phyloP scores from a whole-genome alignment of 75 land plant species.

The Sequoiadendron giganteum region DNA sequence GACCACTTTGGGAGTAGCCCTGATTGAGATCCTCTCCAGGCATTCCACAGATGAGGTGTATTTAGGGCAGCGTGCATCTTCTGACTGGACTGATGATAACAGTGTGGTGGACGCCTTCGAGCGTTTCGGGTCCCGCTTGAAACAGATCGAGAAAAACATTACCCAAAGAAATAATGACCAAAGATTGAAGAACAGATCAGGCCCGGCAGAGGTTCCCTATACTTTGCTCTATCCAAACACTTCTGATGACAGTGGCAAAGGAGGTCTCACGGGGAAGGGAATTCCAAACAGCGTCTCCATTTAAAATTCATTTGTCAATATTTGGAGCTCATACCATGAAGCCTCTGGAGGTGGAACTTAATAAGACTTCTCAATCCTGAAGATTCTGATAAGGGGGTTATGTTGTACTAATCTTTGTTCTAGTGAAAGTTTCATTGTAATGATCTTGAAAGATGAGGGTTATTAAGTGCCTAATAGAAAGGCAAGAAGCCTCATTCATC shows the following conservation, averaged over 20 bases:
- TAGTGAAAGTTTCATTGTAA: too few relatives aligned
- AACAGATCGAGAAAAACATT: slow-evolving; percentile 38
- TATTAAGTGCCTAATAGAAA: too few relatives aligned
- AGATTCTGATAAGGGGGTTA: too few relatives aligned
- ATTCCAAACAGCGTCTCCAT: slow-evolving; percentile 18
- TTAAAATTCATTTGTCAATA: not conserved
- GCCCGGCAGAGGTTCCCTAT: slow-evolving; percentile 4
- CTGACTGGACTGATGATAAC: slow-evolving; percentile 49
- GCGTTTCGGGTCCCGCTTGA: slow-evolving; percentile 27
- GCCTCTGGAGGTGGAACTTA: too few relatives aligned
- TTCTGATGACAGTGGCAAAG: not conserved
- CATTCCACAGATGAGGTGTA: slow-evolving; percentile 54
- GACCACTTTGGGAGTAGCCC: slow-evolving; percentile 36
- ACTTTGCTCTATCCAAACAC: slow-evolving; percentile 9
- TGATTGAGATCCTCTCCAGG: slow-evolving; percentile 28
- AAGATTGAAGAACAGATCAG: slow-evolving; percentile 9
- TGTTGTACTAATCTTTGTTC: too few relatives aligned
- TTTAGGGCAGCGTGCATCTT: slow-evolving; percentile 40
- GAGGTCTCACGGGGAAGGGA: slow-evolving; percentile 10
- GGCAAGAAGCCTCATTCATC: too few relatives aligned
- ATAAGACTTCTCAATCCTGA: too few relatives aligned
- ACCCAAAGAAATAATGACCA: slow-evolving; percentile 29
- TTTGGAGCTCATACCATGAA: too few relatives aligned
- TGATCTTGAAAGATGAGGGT: too few relatives aligned
- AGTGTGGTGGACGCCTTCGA: slow-evolving; percentile 18